Evolutionary conservation across 2,329 filamentous ascomycete genomes (phyloP).

Genomic region (Knufia fluminis): DNA sequence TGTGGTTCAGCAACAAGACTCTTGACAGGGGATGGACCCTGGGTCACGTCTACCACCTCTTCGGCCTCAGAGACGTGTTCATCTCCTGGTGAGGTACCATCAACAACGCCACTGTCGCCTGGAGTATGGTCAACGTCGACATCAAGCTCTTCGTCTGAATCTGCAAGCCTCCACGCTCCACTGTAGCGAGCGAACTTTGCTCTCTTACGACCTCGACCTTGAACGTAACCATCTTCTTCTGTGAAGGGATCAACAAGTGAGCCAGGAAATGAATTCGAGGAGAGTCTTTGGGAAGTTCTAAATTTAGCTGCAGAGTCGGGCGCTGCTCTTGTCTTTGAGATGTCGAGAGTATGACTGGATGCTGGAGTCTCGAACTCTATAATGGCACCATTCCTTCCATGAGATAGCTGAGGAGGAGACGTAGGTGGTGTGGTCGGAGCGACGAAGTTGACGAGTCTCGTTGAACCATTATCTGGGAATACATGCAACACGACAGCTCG

Average conservation of each 20-base stretch:
- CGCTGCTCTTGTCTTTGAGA: background rate
- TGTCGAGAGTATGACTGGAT: background rate
- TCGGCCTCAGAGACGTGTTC: no score
- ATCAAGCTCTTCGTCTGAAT: slow-evolving; percentile 17
- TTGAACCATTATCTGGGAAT: background rate
- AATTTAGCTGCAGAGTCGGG: background rate
- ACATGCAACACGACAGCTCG: background rate
- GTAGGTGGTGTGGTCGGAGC: background rate
- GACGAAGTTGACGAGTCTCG: background rate
- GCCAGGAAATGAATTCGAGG: slow-evolving; percentile 14
- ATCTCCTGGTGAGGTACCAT: no score
- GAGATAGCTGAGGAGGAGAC: background rate
- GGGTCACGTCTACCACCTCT: no score
- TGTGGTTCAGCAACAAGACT: background rate
- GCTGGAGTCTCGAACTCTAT: background rate
- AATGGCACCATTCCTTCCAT: background rate
- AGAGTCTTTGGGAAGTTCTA: background rate
- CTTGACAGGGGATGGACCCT: background rate
- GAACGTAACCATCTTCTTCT: slow-evolving; percentile 56
- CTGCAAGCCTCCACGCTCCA: slow-evolving; percentile 64
- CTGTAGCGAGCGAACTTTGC: slow-evolving; percentile 59
- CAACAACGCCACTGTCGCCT: no score
- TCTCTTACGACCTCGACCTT: slow-evolving; percentile 57
- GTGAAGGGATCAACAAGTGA: slow-evolving; percentile 38
- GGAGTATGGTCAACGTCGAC: slow-evolving; percentile 4